Evolutionary conservation across 225 moss, liverwort and hornwort genomes (phyloP).

Genomic region (Polytrichum commune): DNA sequence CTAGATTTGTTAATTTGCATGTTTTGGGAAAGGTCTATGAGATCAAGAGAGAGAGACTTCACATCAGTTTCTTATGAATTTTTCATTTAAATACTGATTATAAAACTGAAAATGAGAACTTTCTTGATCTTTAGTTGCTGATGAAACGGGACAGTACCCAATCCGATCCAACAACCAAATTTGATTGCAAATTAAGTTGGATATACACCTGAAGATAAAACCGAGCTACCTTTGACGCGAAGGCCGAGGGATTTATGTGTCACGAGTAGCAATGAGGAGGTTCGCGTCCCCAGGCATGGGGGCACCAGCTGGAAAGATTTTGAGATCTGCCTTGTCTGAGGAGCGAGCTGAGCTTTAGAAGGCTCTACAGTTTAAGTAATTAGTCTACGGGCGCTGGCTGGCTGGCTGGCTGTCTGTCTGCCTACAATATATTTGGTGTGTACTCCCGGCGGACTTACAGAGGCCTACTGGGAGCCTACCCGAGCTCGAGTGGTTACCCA

Average conservation of each 20-base stretch:
- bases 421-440: conserved; percentile 9
- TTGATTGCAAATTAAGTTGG: too few relatives aligned
- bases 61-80: too few relatives aligned
- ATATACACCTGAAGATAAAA: too few relatives aligned
- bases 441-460: not conserved
- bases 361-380: too few relatives aligned
- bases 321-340: conserved; percentile 12
- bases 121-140: not conserved
- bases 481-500: conserved; percentile 27
- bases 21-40: too few relatives aligned
- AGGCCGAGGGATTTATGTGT: conserved; percentile 2
- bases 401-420: not conserved
- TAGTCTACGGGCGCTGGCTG: not conserved
- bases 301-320: conserved; percentile 14
- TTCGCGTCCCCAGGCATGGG: conserved; percentile 10
- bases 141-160: too few relatives aligned
- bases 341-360: not conserved
- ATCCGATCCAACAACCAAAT: too few relatives aligned
- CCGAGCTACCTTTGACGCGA: not conserved
- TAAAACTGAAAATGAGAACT: too few relatives aligned
- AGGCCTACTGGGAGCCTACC: conserved; percentile 10
- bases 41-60: too few relatives aligned
- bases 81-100: too few relatives aligned
- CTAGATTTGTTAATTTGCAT: too few relatives aligned
- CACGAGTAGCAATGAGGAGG: conserved; percentile 1